Base-by-base conservation (phyloP, 164 flowering plant genomes). In the Chimonanthus praecox region DNA sequence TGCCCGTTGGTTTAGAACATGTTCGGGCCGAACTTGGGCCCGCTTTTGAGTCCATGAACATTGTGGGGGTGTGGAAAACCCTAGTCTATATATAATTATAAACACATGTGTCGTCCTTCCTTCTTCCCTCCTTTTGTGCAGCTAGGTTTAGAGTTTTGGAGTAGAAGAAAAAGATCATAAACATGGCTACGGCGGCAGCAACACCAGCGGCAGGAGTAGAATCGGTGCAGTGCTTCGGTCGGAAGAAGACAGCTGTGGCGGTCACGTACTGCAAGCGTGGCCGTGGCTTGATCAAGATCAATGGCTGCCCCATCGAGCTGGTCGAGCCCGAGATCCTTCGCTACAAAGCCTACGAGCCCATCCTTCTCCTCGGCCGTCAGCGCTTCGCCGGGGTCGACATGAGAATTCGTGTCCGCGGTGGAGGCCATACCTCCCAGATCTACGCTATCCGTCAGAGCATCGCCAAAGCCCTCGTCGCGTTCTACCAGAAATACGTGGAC, bases 401-500 rank as follows among this genome's bases (percentile, higher is more conserved):
- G 78, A 47, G 78, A 49, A 75, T 75, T 46, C 63, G 77, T 10
- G 77, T 75, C 45, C 49, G 65, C 2, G 74, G 74, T 20, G 74
- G 73, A 7, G 74, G 71, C 7, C 74, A 71, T 54, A 76, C 78
- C 61, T 71, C 74, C 43, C 74, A 68, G 72, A 72, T 72, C 62
- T 72, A 72, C 46, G 79, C 79, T 9, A 76, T 76, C 50, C 75
- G 79, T 5, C 72, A 76, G 68, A 72, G 75, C 79, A 76, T 76
- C 63, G 79, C 79, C 63, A 76, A 76, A 72, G 79, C 79, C 4
- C 75, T 76, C 33, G 75, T 72, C 18, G 79, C 79, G 6, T 76
- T 67, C 72, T 76, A 76, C 79, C 79, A 76, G 75, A 76, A 76
- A 69, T 76, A 58, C 74, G 79, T 76, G 7, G 79, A 76, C 72